These are phyloP conservation scores for Didymella sp. DNA, from an alignment of 2,329 filamentous ascomycete species.

Conservation along the genomic window DNA sequence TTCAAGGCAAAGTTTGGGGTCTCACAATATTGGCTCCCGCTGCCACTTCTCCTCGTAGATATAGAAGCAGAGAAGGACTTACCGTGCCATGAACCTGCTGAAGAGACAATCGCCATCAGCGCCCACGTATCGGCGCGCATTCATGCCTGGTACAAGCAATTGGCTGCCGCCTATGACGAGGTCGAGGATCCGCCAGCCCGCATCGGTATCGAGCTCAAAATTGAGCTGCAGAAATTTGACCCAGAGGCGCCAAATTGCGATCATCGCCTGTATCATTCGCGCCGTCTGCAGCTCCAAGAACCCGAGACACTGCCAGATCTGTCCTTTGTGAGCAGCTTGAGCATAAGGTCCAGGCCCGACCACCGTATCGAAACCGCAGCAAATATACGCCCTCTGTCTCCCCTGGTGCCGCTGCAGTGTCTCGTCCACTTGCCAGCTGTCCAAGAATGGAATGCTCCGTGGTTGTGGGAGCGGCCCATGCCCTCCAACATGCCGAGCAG, in stretches of 20 bases:
- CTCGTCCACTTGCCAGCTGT: constrained; percentile 18
- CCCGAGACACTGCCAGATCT: constrained; percentile 20
- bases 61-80: constrained; percentile 10
- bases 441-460: constrained; percentile 19
- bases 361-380: constrained; percentile 3
- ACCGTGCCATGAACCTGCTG: constrained; percentile 19
- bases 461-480: constrained; percentile 23
- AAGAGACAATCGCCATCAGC: constrained; percentile 19
- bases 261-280: constrained; percentile 21
- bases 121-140: constrained; percentile 20
- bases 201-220: constrained; percentile 14
- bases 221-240: constrained; percentile 17
- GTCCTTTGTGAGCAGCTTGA: constrained; percentile 14
- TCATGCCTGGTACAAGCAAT: constrained; percentile 16
- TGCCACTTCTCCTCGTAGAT: constrained; percentile 21
- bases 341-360: constrained; percentile 7
- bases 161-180: constrained; percentile 6
- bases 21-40: constrained; percentile 18
- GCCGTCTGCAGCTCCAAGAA: constrained; percentile 19
- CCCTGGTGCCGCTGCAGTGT: constrained; percentile 21
- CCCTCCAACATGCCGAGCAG: constrained; percentile 17
- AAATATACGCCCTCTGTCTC: constrained; percentile 26
- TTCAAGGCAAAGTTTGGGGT: constrained; percentile 16
- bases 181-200: constrained; percentile 17
- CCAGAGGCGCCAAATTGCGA: constrained; percentile 13